Conservation (phyloP, 495 filamentous ascomycete genomes). For the Sporormia fimetaria region DNA sequence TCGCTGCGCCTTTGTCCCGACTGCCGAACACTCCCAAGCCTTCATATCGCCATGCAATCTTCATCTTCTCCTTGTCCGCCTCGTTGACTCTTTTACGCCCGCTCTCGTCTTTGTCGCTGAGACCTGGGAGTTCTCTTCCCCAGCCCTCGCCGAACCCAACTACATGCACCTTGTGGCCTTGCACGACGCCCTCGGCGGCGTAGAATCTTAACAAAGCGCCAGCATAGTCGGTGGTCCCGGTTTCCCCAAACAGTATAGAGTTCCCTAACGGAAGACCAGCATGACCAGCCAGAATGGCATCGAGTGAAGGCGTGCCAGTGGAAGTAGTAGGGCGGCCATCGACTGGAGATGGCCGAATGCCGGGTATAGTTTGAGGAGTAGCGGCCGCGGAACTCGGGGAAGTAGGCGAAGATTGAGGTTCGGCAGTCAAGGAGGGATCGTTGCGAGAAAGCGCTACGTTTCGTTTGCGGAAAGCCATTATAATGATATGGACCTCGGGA, state of each 20-base stretch:
- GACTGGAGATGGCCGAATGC: slow-evolving; percentile 75
- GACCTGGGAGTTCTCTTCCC: slow-evolving; percentile 69
- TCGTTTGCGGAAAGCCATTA: slow-evolving; percentile 84
- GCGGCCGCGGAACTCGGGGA: neutral
- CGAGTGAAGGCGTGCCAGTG: slow-evolving; percentile 75
- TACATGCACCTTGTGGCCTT: slow-evolving; percentile 80
- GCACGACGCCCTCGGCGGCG: slow-evolving; percentile 84
- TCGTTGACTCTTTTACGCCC: slow-evolving; percentile 22
- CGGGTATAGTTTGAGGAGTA: slow-evolving; percentile 34
- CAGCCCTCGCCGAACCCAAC: slow-evolving; percentile 69
- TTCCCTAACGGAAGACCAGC: slow-evolving; percentile 77
- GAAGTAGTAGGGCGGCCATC: slow-evolving; percentile 85
- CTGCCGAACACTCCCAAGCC: slow-evolving; percentile 57
- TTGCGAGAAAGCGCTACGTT: slow-evolving; percentile 54
- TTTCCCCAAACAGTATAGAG: slow-evolving; percentile 74
- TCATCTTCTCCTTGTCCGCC: slow-evolving; percentile 66
- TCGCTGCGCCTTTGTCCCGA: too few species aligned
- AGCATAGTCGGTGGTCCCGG: slow-evolving; percentile 88
- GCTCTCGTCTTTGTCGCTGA: slow-evolving; percentile 39
- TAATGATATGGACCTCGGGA: neutral
- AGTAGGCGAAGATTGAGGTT: neutral
- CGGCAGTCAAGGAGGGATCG: neutral
- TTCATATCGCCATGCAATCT: slow-evolving; percentile 98
- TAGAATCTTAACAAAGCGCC: slow-evolving; percentile 77
- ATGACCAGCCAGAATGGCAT: slow-evolving; percentile 77